Evolutionary conservation across 1,284 basidiomycete species (phyloP).

Genomic region (Trametes pubescens): DNA sequence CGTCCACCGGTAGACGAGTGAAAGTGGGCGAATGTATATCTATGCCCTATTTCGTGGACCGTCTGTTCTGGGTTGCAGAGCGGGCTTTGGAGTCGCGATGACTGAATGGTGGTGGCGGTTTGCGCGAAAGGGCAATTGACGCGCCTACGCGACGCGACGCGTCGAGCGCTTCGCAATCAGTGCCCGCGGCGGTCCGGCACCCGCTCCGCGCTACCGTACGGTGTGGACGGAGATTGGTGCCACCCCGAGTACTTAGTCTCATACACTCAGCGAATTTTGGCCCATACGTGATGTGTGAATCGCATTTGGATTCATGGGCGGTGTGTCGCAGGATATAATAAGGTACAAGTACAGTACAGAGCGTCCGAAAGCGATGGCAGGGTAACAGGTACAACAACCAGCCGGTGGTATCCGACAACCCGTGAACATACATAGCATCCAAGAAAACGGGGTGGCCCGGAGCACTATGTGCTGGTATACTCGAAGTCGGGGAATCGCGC

Average conservation of each 20-base stretch:
- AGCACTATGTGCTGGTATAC: slow-evolving; percentile 48
- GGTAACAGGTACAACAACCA: neutral
- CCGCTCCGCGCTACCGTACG: too few species aligned
- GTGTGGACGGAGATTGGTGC: too few species aligned
- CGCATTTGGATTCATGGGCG: neutral
- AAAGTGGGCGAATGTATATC: too few species aligned
- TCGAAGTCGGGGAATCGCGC: slow-evolving; percentile 73
- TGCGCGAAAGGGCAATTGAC: neutral
- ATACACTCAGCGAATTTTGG: too few species aligned
- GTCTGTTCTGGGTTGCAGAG: neutral
- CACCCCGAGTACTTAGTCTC: too few species aligned
- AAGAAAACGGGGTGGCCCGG: neutral
- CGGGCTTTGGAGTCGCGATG: too few species aligned
- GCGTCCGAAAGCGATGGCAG: slow-evolving; percentile 10
- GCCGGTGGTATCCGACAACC: slow-evolving; percentile 8
- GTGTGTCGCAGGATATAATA: slow-evolving; percentile 8
- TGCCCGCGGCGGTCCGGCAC: too few species aligned
- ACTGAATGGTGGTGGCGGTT: too few species aligned
- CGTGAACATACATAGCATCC: neutral
- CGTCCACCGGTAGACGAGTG: too few species aligned
- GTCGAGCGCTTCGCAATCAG: neutral
- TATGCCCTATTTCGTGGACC: too few species aligned
- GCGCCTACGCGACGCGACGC: neutral
- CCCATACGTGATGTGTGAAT: neutral
- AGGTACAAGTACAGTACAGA: slow-evolving; percentile 4